Evolutionary conservation across 75 land plant species (phyloP), one percentile per base, ranked within the genome.

Genomic region (Sequoiadendron giganteum): DNA sequence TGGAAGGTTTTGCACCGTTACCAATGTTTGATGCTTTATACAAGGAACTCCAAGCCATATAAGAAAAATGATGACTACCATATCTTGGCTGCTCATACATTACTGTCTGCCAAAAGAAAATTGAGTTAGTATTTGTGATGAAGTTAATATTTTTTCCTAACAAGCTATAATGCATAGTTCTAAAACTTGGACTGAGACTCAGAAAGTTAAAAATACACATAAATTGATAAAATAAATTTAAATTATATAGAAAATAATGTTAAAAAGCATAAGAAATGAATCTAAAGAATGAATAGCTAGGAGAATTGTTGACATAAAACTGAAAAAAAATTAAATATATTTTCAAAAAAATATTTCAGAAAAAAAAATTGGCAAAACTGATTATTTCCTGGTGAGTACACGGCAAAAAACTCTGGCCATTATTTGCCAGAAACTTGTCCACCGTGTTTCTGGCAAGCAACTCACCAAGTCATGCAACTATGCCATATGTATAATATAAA

Each of bases 1-100:
- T 91, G 5, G 65, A 13, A 87, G 70, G 45, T 34, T 68, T 56
- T 73, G 56, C 85, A 42, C 32, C 55, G 38, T 52, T 54, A 81
- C 18, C n/a, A 40, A 9, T 25, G 47, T 91, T 86, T 28, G 87
- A 86, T 25, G 86, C 84, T 58, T 86, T 89, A 38, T 88, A 80
- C 61, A 83, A 86, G 47, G 78, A 90, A 90, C 70, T 83, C 90
- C 93, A 91, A 82, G 85, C 79, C 85, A 87, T 90, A 77, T 91
- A 89, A 8, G 95, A 94, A 82, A 89, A 96, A 91, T 98, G 97
- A 78, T 95, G 96, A 40, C 86, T 88, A 49, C 95, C 96, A 92
- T 90, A 92, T 16, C 39, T 87, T 45, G 99, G 97, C 36, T 90
- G 92, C 14, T 97, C 94, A 89, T 97, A 98, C 10, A 96, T 36